These are phyloP conservation scores for Neurospora crassa DNA, from an alignment of 2,329 filamentous ascomycete genomes.

Conservation along the genomic window DNA sequence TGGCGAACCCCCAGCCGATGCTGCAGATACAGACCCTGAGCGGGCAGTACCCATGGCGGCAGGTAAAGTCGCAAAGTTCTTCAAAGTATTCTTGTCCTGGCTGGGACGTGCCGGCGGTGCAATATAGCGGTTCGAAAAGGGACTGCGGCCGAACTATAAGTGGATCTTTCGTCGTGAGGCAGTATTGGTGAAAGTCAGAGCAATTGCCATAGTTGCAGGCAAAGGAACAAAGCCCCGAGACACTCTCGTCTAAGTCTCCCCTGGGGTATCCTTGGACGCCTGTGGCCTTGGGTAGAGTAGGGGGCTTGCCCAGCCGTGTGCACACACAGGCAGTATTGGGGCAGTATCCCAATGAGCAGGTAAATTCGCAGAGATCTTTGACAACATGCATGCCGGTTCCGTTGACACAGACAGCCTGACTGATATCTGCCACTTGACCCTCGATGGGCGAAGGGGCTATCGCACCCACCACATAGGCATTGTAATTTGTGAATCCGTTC, in stretches of 20 bases:
- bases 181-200: conserved; percentile 5
- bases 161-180: background rate
- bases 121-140: background rate
- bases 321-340: conserved; percentile 9
- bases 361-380: conserved; percentile 14
- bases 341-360: conserved; percentile 12
- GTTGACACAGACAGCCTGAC: conserved; percentile 13
- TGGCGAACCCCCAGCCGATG: background rate
- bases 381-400: conserved; percentile 16
- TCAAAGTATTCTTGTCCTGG: conserved; percentile 20
- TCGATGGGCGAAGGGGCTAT: too few relatives aligned
- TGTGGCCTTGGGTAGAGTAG: background rate
- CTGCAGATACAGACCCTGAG: background rate
- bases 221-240: conserved; percentile 19
- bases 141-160: background rate
- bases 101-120: background rate
- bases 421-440: background rate
- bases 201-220: conserved; percentile 21
- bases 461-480: too few relatives aligned
- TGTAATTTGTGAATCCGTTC: conserved; percentile 23
- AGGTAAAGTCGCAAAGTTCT: conserved; percentile 2
- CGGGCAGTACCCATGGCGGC: conserved; percentile 3
- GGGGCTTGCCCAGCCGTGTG: background rate
- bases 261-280: background rate
- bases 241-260: background rate